Evolutionary conservation across 2,329 filamentous ascomycete genomes (phyloP), one percentile per base, ranked within the genome.

Genomic region (Pochonia chlamydosporia): DNA sequence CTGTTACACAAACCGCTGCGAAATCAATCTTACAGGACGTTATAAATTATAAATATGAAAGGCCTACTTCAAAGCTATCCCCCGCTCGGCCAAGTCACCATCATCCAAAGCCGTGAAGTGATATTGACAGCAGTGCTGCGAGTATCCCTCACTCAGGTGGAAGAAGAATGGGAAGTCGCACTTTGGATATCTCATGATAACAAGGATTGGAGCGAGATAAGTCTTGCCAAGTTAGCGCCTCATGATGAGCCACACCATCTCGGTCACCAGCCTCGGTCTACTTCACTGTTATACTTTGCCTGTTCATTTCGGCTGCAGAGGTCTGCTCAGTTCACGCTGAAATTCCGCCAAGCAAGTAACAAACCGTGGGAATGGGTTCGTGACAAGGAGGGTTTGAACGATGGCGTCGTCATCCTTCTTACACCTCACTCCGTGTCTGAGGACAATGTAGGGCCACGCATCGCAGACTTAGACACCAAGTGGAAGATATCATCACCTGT

Each of bases 61-160:
- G 60, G 64, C 30, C 56, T 59, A 11, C 54, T 78, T 16, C 70
- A 71, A 20, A 74, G 72, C 50, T 84, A 82, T 58, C 91, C 91
- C 11, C 81, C 89, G 1, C 66, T 96, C 44, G 88, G 84, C 2
- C 87, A 91, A 61, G 76, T 87, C 21, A 90, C 88, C 2, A 73
- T 79, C 42, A 59, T 87, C 18, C 64, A 71, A 23, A 60, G 62
- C 18, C 58, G 59, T 2, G 55, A 75, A 58, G 70, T 85, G 33
- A 61, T 63, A 1, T 84, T 96, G 54, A 83, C 78, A 1, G 83
- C 86, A 6, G 65, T 91, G 11, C 72, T 95, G 26, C 83, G 91
- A 55, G 79, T 84, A 36, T 78, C 79, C 35, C 65, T 63, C 20
- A 71, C 70, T 30, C 75, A 76, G 40, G 71, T 73, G 7, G 67